Conservation (phyloP, 2,329 filamentous ascomycete species). For the Fusarium verrucosum region DNA sequence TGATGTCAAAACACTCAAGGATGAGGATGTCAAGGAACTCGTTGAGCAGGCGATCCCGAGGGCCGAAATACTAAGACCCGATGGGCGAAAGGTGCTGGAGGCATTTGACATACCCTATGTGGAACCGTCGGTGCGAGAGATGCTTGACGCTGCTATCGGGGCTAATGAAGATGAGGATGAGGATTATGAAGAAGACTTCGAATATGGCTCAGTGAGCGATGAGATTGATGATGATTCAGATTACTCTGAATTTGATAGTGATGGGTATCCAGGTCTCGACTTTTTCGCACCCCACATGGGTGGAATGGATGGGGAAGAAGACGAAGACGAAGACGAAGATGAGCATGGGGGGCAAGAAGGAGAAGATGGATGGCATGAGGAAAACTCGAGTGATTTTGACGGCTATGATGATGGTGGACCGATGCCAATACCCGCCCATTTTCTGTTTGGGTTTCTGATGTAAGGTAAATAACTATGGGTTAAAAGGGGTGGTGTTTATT, state of each 20-base stretch:
- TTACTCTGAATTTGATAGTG: constrained; percentile 23
- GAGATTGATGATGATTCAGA: constrained; percentile 31
- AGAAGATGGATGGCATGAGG: constrained; percentile 15
- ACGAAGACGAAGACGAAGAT: constrained; percentile 19
- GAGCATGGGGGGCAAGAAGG: constrained; percentile 13
- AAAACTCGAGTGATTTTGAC: constrained; percentile 28
- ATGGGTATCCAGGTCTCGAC: constrained; percentile 10
- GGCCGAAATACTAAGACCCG: constrained; percentile 24
- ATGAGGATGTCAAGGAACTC: constrained; percentile 31
- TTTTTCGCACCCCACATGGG: constrained; percentile 14
- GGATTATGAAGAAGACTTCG: constrained; percentile 15
- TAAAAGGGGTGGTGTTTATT: neutral
- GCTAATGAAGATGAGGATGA: constrained; percentile 7
- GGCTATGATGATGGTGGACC: constrained; percentile 36
- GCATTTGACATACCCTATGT: constrained; percentile 39
- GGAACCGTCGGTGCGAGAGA: constrained; percentile 22
- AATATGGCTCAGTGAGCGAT: constrained; percentile 26
- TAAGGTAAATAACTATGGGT: constrained; percentile 5
- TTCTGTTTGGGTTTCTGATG: constrained; percentile 39
- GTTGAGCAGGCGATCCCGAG: constrained; percentile 38
- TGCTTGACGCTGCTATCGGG: constrained; percentile 2
- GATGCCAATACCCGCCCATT: constrained; percentile 29
- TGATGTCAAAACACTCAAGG: constrained; percentile 38
- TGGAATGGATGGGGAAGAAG: constrained; percentile 20
- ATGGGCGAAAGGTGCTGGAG: constrained; percentile 40